These are phyloP conservation scores for Beta corolliflora DNA, from an alignment of 179 eudicot genomes.

Conservation along the genomic window DNA sequence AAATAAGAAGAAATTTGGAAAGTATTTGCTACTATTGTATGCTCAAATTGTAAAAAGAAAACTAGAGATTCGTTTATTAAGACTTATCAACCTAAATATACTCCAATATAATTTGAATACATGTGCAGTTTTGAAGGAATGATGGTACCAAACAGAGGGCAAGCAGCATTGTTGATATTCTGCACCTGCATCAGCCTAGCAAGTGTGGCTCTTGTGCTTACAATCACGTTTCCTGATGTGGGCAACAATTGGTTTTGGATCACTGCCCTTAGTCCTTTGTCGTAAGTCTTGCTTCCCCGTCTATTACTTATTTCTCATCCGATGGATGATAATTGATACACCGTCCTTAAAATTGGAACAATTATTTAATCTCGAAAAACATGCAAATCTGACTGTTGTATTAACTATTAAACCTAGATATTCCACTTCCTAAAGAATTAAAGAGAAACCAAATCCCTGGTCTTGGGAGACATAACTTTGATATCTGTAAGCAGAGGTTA, in stretches of 20 bases:
- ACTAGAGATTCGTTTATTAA: neutral
- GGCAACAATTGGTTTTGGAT: constrained; percentile 90
- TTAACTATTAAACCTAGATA: too few relatives aligned
- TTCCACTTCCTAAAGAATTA: too few relatives aligned
- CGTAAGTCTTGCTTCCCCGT: constrained; percentile 54
- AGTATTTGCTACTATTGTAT: too few relatives aligned
- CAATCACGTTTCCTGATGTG: constrained; percentile 72
- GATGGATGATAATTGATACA: neutral
- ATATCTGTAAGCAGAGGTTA: too few relatives aligned
- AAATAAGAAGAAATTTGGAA: too few relatives aligned
- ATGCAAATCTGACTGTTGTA: too few relatives aligned
- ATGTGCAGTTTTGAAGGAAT: constrained; percentile 70
- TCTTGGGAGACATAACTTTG: neutral
- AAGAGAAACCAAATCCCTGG: too few relatives aligned
- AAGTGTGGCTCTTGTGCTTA: constrained; percentile 87
- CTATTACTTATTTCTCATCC: neutral
- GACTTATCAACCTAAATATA: neutral
- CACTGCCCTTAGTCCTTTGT: constrained; percentile 75
- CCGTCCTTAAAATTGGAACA: too few relatives aligned
- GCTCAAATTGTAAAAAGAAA: too few relatives aligned
- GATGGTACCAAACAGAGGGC: constrained; percentile 93
- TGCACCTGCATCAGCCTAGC: constrained; percentile 94
- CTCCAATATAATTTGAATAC: too few relatives aligned
- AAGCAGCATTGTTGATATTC: constrained; percentile 89
- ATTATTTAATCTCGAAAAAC: neutral